phyloP scores from a whole-genome alignment of 2,329 filamentous ascomycete genomes.

The Aspergillus persii region DNA sequence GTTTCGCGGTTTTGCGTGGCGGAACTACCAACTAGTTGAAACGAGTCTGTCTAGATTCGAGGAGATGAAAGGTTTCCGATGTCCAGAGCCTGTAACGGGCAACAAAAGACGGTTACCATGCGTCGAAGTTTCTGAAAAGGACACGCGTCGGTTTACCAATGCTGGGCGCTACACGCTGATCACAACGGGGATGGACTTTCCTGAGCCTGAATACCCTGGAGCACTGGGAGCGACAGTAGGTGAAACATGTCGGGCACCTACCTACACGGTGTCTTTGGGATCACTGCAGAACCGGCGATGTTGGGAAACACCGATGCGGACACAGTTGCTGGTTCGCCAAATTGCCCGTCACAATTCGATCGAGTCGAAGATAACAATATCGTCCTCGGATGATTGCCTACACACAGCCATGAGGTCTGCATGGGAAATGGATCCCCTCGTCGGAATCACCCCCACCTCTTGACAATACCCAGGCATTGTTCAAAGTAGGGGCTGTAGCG shows the following conservation, averaged over 20 bases:
- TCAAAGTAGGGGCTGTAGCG: conserved; percentile 47
- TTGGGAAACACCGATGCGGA: conserved; percentile 7
- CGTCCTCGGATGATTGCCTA: conserved; percentile 32
- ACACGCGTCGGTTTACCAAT: conserved; percentile 54
- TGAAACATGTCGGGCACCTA: conserved; percentile 52
- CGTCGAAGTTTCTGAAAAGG: conserved; percentile 41
- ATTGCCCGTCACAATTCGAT: conserved; percentile 16
- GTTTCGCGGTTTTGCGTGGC: conserved; percentile 72
- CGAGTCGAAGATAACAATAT: conserved; percentile 36
- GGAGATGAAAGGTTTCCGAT: conserved; percentile 36
- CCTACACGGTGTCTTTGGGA: conserved; percentile 50
- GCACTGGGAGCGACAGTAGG: conserved; percentile 48
- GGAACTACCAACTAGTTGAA: conserved; percentile 63
- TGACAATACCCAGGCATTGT: conserved; percentile 26
- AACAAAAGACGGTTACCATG: conserved; percentile 48
- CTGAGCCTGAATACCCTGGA: conserved; percentile 39
- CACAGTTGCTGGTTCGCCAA: conserved; percentile 6
- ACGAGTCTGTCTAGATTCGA: conserved; percentile 31
- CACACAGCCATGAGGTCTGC: conserved; percentile 43
- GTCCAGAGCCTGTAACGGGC: conserved; percentile 46
- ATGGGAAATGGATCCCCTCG: conserved; percentile 51
- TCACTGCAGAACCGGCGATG: conserved; percentile 18
- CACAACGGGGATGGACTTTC: conserved; percentile 54
- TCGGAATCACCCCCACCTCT: conserved; percentile 49
- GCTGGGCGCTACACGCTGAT: conserved; percentile 61